These are phyloP conservation scores for Loxodes magnus DNA, from an alignment of 73 alveolate genomes.

Conservation along the genomic window DNA sequence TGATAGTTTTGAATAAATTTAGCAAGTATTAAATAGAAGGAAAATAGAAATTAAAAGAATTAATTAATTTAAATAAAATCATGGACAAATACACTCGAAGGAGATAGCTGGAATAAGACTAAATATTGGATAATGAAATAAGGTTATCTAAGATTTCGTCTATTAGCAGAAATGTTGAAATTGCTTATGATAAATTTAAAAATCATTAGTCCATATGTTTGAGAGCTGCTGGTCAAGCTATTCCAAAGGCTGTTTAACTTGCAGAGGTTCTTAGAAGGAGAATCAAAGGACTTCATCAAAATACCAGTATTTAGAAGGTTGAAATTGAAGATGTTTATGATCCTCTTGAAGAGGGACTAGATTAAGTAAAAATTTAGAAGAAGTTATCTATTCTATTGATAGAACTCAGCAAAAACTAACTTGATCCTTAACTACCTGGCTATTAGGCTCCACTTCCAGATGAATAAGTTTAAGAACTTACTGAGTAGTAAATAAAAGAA, in stretches of 20 bases:
- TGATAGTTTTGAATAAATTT: no score
- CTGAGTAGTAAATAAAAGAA: not conserved
- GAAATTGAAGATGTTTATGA: not conserved
- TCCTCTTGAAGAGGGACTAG: slow-evolving; percentile 6
- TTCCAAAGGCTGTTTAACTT: slow-evolving; percentile 10
- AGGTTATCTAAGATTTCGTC: no score
- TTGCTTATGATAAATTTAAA: no score
- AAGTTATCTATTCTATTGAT: not conserved
- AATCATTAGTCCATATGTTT: no score
- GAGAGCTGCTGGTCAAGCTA: slow-evolving; percentile 11
- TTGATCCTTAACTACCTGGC: slow-evolving; percentile 4
- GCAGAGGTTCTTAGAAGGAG: slow-evolving; percentile 8
- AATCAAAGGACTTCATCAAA: slow-evolving; percentile 8
- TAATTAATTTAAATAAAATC: no score
- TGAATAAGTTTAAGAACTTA: not conserved
- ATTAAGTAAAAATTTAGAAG: not conserved
- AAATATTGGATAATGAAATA: no score
- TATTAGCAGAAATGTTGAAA: no score
- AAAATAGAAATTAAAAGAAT: no score
- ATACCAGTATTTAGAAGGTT: not conserved
- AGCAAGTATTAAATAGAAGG: no score
- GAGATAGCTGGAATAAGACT: no score
- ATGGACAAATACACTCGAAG: no score
- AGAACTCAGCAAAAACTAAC: not conserved
- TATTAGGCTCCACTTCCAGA: slow-evolving; percentile 14